Evolutionary conservation across 2,329 filamentous ascomycete genomes (phyloP).

Genomic region (Ophiostoma sp.): DNA sequence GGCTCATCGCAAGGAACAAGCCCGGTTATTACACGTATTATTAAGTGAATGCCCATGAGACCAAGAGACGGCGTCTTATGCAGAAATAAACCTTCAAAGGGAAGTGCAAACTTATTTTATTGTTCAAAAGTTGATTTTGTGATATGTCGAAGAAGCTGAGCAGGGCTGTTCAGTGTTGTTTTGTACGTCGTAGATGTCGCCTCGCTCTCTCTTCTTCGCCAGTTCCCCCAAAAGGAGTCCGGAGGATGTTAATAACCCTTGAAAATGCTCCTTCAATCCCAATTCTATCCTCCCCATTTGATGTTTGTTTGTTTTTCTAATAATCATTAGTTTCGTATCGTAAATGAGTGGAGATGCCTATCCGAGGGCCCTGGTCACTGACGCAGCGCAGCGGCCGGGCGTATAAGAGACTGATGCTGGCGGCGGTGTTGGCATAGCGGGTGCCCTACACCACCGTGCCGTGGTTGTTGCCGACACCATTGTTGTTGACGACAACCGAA

Average conservation of each 20-base stretch:
- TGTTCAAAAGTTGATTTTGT: not conserved
- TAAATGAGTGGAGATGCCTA: conserved; percentile 12
- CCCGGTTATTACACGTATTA: not conserved
- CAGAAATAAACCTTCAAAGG: not conserved
- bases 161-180: not conserved
- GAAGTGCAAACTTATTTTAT: not conserved
- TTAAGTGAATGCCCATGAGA: not conserved
- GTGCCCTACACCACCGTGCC: not conserved
- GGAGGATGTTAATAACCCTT: not conserved
- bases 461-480: not conserved
- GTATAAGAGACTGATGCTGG: not conserved
- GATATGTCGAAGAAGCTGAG: not conserved
- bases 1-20: conserved; percentile 10
- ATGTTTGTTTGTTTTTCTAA: not conserved
- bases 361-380: not conserved
- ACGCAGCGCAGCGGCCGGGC: not conserved
- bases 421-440: not conserved
- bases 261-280: not conserved
- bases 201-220: not conserved
- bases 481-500: not conserved
- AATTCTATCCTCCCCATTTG: not conserved
- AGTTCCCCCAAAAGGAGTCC: not conserved
- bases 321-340: conserved; percentile 9
- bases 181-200: not conserved
- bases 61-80: not conserved